Percentiles rank a stretch among this genome's conserved stretches.
phyloP scores from a whole-genome alignment of 169 alveolate species.

The Cytauxzoon felis region DNA sequence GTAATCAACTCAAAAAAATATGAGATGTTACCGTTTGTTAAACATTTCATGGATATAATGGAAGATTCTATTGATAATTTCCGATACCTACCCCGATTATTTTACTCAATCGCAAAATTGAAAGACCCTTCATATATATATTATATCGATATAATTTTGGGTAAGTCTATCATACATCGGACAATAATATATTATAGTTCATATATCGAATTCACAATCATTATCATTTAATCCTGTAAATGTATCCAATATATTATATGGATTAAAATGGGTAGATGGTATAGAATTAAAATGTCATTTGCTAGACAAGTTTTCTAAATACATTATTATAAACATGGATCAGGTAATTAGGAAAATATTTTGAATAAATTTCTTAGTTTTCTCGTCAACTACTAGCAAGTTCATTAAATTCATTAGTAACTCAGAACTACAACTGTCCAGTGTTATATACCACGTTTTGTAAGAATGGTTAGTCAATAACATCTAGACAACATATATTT shows the following conservation, averaged over 20 bases:
- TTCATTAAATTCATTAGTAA: constrained; percentile 6
- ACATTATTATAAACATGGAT: neutral
- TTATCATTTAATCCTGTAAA: constrained; percentile 7
- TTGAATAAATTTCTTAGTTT: constrained; percentile 6
- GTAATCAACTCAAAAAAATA: neutral
- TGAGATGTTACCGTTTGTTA: neutral
- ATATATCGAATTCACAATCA: neutral
- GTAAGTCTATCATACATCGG: neutral
- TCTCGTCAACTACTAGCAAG: constrained; percentile 38
- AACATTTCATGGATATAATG: neutral
- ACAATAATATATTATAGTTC: neutral
- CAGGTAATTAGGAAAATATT: neutral
- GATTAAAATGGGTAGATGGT: neutral
- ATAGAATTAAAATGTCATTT: neutral
- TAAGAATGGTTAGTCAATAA: constrained; percentile 37
- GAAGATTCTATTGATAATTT: neutral
- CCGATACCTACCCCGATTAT: constrained; percentile 3
- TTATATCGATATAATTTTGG: neutral
- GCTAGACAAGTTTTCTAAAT: constrained; percentile 2
- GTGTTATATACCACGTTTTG: constrained; percentile 4
- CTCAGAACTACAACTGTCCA: neutral
- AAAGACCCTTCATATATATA: neutral
- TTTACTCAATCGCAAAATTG: neutral
- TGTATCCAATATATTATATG: constrained; percentile 25
- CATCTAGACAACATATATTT: too few species aligned